phyloP scores from a whole-genome alignment of 192 early-diverging fungal species.

The Allomyces macrogynus region DNA sequence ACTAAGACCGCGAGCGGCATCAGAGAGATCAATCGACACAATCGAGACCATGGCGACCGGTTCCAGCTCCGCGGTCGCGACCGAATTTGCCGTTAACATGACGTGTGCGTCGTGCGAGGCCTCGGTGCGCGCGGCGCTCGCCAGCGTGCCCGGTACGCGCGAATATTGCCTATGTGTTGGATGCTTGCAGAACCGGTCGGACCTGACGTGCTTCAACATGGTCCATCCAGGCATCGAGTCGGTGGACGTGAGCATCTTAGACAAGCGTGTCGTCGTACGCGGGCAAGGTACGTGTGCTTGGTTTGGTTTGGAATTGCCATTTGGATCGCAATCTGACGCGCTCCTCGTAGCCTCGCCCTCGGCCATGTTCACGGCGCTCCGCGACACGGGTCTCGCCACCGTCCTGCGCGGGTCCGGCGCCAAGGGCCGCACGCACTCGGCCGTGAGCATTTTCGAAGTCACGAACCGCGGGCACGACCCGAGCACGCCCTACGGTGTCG shows the following conservation, averaged over 20 bases:
- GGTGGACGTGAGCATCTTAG: constrained; percentile 41
- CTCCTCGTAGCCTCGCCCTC: constrained; percentile 37
- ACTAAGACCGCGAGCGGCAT: too few species aligned
- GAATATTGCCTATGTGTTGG: not conserved
- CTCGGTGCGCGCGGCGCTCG: constrained; percentile 37
- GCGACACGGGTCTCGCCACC: constrained; percentile 46
- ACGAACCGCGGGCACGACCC: constrained; percentile 8
- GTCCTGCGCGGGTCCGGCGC: constrained; percentile 61
- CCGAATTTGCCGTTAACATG: constrained; percentile 74
- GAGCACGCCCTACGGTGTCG: constrained; percentile 31
- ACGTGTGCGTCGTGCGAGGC: constrained; percentile 60
- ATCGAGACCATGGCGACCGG: too few species aligned
- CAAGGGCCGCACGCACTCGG: constrained; percentile 34
- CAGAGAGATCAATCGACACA: too few species aligned
- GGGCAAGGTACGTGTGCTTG: constrained; percentile 25
- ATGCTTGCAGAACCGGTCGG: too few species aligned
- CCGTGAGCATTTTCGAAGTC: constrained; percentile 76
- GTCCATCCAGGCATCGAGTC: constrained; percentile 27
- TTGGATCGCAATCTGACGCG: not conserved
- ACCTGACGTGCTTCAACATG: not conserved
- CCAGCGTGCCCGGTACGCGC: constrained; percentile 14
- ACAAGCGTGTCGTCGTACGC: constrained; percentile 56
- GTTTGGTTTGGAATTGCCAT: not conserved
- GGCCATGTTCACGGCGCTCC: constrained; percentile 32
- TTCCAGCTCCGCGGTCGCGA: constrained; percentile 3